Evolutionary conservation across 2,329 filamentous ascomycete genomes (phyloP), one percentile per base, ranked within the genome.

Genomic region (Eutypa lata): DNA sequence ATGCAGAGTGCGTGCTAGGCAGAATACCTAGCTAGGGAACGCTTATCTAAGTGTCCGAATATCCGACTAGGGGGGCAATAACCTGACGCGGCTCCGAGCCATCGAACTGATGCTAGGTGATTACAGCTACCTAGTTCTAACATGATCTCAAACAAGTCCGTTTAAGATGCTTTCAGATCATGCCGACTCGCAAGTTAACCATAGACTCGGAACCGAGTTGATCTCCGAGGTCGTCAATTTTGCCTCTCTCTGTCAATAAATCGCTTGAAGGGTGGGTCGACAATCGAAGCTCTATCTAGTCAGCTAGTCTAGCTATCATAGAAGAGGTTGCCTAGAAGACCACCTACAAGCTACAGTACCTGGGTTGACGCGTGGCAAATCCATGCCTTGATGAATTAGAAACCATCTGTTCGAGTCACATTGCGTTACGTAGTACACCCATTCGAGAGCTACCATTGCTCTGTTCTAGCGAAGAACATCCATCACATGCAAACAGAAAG

Each of bases 401-500:
- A 38, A 6, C 26, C 46, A 56, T 42, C 38, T 50, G 53, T 60
- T 60, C 56, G 49, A 58, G 45, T 46, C 53, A 7, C 46, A 44
- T 58, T 58, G 57, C 53, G 51, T n/a, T n/a, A n/a, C n/a, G n/a
- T n/a, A n/a, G n/a, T 49, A 59, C 31, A 33, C 46, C 21, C 48
- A 40, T 42, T 16, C n/a, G 7, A 38, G 35, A 18, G 35, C 6
- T 38, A 16, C 13, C n/a, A 14, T 38, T 16, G 35, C 35, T 38
- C 35, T 31, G 26, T n/a, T n/a, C n/a, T n/a, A n/a, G n/a, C n/a
- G n/a, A n/a, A n/a, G n/a, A n/a, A n/a, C n/a, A n/a, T n/a, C n/a
- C n/a, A n/a, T n/a, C n/a, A n/a, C n/a, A n/a, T n/a, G n/a, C n/a
- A n/a, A n/a, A n/a, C n/a, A n/a, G n/a, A n/a, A n/a, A n/a, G n/a